Evolutionary conservation across 108 stramenopile species (phyloP), one percentile per base, ranked within the genome.

Genomic region (Cylindrotheca fusiformis): DNA sequence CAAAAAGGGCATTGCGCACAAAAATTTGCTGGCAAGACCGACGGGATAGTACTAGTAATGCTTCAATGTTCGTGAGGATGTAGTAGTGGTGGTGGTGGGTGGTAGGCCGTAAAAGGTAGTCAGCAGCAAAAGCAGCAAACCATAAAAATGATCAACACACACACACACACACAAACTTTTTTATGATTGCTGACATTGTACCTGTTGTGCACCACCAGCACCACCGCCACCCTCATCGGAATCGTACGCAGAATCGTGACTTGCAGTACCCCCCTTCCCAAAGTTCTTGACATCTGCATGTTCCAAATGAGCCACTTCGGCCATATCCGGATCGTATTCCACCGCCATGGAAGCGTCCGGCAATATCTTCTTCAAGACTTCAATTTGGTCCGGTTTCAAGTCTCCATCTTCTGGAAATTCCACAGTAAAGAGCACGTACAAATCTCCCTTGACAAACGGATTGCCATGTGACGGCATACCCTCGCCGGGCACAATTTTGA

Each of bases 391-490:
- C 1, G 58, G 69, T 47, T 55, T 48, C 26, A 83, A 75, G 6
- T 90, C 80, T 8, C 76, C 84, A 56, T 82, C 84, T 20, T 67
- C 45, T 19, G 92, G 97, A 69, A 96, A 98, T 57, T 82, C 75
- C n/a, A 95, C 89, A 53, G 84, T 82, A 72, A 98, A 98, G 47
- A 95, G 71, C 47, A 97, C 81, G 65, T 94, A 98, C 14, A 98
- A 71, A 53, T 95, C 78, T 27, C 97, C 97, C 85, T 95, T 97
- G 57, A 90, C 86, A 67, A 97, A 97, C 2, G 95, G 95, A 77
- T 96, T 96, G 31, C 96, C 95, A 55, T 78, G 78, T 36, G 75
- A 79, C 4, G 96, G 97, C 97, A 97, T 98, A 48, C 97, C 97
- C 69, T 98, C 97, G 52, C 78, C 79, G n/a, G 80, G 79, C 8